A percentile compares a stretch with the other conserved stretches of the same genome.
phyloP scores from a whole-genome alignment of 1,284 basidiomycete genomes.

The Peniophora sp. region DNA sequence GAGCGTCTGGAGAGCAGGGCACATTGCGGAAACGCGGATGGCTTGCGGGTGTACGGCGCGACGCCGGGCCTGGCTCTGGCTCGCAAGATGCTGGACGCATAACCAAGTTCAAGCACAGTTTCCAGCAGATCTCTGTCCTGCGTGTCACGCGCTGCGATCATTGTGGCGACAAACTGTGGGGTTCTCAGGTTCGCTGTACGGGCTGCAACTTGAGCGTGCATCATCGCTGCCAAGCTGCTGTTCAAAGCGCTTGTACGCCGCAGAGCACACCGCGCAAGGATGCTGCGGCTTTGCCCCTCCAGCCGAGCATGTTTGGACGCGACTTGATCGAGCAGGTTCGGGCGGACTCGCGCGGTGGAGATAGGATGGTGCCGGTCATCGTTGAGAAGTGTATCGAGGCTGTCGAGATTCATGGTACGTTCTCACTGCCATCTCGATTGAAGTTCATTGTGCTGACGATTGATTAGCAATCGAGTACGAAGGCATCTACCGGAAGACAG shows the following conservation, averaged over 20 bases:
- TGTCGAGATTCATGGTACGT: constrained; percentile 78
- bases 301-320: constrained; percentile 87
- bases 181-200: constrained; percentile 84
- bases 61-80: constrained; percentile 11
- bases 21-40: constrained; percentile 21
- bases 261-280: constrained; percentile 24
- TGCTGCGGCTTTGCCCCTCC: constrained; percentile 28
- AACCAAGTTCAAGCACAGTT: constrained; percentile 64
- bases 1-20: constrained; percentile 17
- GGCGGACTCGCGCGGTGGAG: constrained; percentile 58
- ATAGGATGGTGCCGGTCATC: constrained; percentile 73
- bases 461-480: constrained; percentile 79
- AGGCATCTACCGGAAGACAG: constrained; percentile 96
- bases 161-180: constrained; percentile 98
- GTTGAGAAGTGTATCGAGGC: constrained; percentile 95
- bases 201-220: constrained; percentile 70
- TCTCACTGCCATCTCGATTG: not conserved
- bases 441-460: constrained; percentile 1
- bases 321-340: constrained; percentile 79
- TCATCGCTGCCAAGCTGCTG: constrained; percentile 59
- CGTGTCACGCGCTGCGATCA: constrained; percentile 90
- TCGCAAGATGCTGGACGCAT: constrained; percentile 32
- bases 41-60: not conserved
- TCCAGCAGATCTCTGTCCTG: constrained; percentile 86
- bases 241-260: constrained; percentile 51